phyloP scores from a whole-genome alignment of 2,329 filamentous ascomycete species.

The Aspergillus fumigatiaffinis region DNA sequence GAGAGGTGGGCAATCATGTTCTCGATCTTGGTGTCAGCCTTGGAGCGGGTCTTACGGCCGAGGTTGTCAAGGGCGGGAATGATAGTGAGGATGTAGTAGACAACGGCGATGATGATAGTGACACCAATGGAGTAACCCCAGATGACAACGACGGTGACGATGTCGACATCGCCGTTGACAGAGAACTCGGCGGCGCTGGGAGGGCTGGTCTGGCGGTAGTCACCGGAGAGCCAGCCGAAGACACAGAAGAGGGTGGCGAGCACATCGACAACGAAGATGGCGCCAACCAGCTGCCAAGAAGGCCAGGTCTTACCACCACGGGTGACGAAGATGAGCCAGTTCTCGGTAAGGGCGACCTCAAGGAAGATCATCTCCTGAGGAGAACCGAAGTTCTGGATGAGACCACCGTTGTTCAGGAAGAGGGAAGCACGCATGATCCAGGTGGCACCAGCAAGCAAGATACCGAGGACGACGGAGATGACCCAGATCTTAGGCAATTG shows the following conservation, averaged over 20 bases:
- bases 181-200: conserved; percentile 29
- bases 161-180: conserved; percentile 53
- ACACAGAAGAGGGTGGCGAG: conserved; percentile 69
- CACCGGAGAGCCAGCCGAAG: conserved; percentile 69
- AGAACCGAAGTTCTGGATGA: conserved; percentile 70
- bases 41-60: conserved; percentile 49
- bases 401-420: conserved; percentile 65
- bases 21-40: conserved; percentile 52
- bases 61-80: conserved; percentile 48
- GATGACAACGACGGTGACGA: conserved; percentile 52
- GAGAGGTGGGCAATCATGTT: conserved; percentile 51
- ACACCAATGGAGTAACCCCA: conserved; percentile 53
- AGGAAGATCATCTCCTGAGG: conserved; percentile 81
- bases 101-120: conserved; percentile 50
- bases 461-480: conserved; percentile 57
- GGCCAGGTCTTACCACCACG: conserved; percentile 74
- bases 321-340: conserved; percentile 96
- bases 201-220: conserved; percentile 28
- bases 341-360: conserved; percentile 86
- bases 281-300: conserved; percentile 68
- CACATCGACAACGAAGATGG: conserved; percentile 68
- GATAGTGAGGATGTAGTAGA: conserved; percentile 48
- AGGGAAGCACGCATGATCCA: conserved; percentile 70
- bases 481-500: conserved; percentile 79
- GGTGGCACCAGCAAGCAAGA: conserved; percentile 64